phyloP scores from a whole-genome alignment of 345 rosid species.

The Pugionium cornutum region DNA sequence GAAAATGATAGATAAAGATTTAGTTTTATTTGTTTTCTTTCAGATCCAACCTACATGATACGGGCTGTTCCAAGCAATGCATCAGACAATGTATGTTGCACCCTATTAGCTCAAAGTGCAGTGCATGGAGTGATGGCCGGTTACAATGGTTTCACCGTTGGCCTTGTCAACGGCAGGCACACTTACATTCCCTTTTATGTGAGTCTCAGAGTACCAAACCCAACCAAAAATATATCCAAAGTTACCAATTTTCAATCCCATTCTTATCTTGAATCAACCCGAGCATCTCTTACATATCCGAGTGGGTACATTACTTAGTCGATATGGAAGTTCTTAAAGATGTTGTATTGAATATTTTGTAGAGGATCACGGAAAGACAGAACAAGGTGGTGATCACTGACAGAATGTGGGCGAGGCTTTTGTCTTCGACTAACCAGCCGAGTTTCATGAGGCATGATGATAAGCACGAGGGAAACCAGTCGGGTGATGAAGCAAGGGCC shows the following conservation, averaged over 20 bases:
- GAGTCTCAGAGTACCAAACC: constrained; percentile 39
- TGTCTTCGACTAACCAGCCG: constrained; percentile 88
- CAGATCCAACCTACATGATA: constrained; percentile 93
- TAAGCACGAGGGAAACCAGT: constrained; percentile 38
- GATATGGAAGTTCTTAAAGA: not conserved
- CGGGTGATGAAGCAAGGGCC: constrained; percentile 37
- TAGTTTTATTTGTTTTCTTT: not conserved
- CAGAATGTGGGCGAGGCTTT: constrained; percentile 92
- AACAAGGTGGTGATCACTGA: constrained; percentile 82
- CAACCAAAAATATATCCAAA: not conserved
- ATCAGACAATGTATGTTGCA: constrained; percentile 87
- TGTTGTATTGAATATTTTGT: constrained; percentile 32
- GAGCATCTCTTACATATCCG: not conserved
- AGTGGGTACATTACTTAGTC: not conserved
- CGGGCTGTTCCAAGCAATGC: constrained; percentile 86
- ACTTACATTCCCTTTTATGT: constrained; percentile 83
- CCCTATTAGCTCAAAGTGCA: constrained; percentile 84
- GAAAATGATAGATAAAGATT: constrained; percentile 1
- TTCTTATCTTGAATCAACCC: not conserved
- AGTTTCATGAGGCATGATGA: constrained; percentile 59
- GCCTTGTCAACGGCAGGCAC: constrained; percentile 86
- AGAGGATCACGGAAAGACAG: constrained; percentile 79
- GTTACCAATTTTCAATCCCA: not conserved
- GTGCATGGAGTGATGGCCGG: constrained; percentile 96
- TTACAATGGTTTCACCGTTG: constrained; percentile 77